phyloP scores from a whole-genome alignment of 768 basidiomycete species.

The Amanita phalloides region DNA sequence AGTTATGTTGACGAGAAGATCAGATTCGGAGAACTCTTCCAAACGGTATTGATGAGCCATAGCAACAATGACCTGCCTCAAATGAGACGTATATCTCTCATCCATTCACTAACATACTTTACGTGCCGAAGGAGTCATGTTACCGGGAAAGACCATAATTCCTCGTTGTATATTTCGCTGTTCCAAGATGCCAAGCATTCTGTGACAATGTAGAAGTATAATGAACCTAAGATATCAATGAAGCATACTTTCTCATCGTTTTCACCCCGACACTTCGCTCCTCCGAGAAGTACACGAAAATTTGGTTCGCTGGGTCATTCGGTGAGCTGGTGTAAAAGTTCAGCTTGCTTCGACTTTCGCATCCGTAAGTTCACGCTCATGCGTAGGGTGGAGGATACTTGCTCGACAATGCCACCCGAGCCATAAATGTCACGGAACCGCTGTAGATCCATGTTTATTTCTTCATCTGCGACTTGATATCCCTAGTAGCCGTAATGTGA shows the following conservation, averaged over 20 bases:
- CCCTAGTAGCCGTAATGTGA: conserved; percentile 42
- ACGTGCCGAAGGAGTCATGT: conserved; percentile 93
- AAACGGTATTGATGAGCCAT: conserved; percentile 81
- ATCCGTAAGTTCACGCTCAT: conserved; percentile 7
- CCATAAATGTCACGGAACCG: conserved; percentile 70
- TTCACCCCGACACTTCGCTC: conserved; percentile 94
- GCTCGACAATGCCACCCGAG: conserved; percentile 77
- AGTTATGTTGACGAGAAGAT: conserved; percentile 94
- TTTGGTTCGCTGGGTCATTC: conserved; percentile 60
- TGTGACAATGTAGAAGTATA: conserved; percentile 19
- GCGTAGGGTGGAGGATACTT: conserved; percentile 21
- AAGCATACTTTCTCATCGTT: conserved; percentile 89
- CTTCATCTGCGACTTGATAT: conserved; percentile 89
- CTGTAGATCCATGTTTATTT: conserved; percentile 79
- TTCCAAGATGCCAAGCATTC: conserved; percentile 83
- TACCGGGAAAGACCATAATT: conserved; percentile 91
- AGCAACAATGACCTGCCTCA: conserved; percentile 73
- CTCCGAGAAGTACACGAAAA: conserved; percentile 94
- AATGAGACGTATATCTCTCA: conserved; percentile 6
- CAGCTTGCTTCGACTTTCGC: conserved; percentile 68
- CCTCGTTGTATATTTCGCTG: conserved; percentile 85
- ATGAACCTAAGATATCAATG: conserved; percentile 2
- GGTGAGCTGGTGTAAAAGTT: conserved; percentile 82
- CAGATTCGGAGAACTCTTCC: conserved; percentile 95
- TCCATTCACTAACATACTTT: conserved; percentile 46